These are phyloP conservation scores for Globisporangium sylvaticum DNA, from an alignment of 352 stramenopile species.

Conservation along the genomic window DNA sequence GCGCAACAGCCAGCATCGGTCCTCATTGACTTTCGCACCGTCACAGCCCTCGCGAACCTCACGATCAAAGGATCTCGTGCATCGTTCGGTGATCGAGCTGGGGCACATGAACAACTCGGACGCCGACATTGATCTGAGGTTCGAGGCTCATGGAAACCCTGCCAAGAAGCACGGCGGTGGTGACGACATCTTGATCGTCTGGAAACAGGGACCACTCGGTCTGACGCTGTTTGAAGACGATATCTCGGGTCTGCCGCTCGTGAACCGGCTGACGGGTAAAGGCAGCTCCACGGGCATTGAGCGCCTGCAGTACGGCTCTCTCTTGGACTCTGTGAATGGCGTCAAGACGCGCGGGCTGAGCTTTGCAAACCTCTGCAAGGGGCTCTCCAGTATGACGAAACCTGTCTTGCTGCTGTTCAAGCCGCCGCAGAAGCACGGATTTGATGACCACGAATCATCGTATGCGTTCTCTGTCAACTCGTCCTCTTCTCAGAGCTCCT, in stretches of 20 bases:
- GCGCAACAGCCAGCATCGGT: background rate
- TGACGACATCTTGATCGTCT: slow-evolving; percentile 40
- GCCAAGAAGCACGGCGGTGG: slow-evolving; percentile 3
- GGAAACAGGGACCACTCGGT: slow-evolving; percentile 40
- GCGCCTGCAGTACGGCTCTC: slow-evolving; percentile 35
- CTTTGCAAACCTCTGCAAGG: slow-evolving; percentile 31
- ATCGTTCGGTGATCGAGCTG: slow-evolving; percentile 7
- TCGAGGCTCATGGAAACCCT: background rate
- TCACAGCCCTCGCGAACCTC: background rate
- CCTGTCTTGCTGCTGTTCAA: slow-evolving; percentile 49
- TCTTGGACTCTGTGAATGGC: slow-evolving; percentile 54
- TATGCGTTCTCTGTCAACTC: slow-evolving; percentile 5
- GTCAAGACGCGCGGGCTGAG: slow-evolving; percentile 18
- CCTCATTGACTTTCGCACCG: background rate
- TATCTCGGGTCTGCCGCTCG: slow-evolving; percentile 40
- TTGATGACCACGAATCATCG: slow-evolving; percentile 18
- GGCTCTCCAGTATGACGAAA: slow-evolving; percentile 37
- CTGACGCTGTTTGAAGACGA: slow-evolving; percentile 50
- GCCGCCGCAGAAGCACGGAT: slow-evolving; percentile 16
- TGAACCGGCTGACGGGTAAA: slow-evolving; percentile 73
- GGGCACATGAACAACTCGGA: background rate
- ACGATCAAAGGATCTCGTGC: background rate
- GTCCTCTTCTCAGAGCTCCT: slow-evolving; percentile 5
- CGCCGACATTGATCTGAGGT: background rate
- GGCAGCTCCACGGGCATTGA: slow-evolving; percentile 37